These are phyloP conservation scores for Kockiozyma suomiensis DNA, from an alignment of 805 yeast species.

Conservation along the genomic window DNA sequence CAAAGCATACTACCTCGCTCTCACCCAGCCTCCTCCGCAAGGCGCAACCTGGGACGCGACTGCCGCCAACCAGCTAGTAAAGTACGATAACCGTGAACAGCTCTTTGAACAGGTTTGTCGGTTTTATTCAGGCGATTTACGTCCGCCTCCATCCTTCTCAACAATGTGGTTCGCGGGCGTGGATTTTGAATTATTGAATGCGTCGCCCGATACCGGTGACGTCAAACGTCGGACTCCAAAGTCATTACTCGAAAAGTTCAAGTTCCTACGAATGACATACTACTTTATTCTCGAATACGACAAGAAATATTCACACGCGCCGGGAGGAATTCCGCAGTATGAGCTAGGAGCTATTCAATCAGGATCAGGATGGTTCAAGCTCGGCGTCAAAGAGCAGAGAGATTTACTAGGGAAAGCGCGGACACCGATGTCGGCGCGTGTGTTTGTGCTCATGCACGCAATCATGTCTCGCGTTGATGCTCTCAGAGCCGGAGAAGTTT, in stretches of 20 bases:
- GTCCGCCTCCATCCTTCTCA: constrained; percentile 4
- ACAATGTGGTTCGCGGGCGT: constrained; percentile 9
- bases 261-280: constrained; percentile 31
- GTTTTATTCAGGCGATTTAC: constrained; percentile 24
- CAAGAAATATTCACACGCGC: constrained; percentile 18
- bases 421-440: constrained; percentile 29
- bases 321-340: constrained; percentile 12
- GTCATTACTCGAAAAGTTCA: constrained; percentile 29
- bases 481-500: constrained; percentile 1
- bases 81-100: constrained; percentile 28
- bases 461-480: constrained; percentile 23
- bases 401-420: constrained; percentile 30
- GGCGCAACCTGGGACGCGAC: constrained; percentile 23
- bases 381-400: constrained; percentile 24
- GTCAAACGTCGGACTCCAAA: constrained; percentile 30
- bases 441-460: constrained; percentile 28
- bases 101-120: constrained; percentile 28
- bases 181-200: background rate
- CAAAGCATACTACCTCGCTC: constrained; percentile 23
- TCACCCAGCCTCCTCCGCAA: constrained; percentile 26
- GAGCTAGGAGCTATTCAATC: constrained; percentile 5
- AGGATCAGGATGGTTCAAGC: constrained; percentile 27
- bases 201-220: background rate
- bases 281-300: constrained; percentile 29
- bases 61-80: constrained; percentile 14